phyloP scores from a whole-genome alignment of 164 flowering plant species.

The Stephania cephalantha region DNA sequence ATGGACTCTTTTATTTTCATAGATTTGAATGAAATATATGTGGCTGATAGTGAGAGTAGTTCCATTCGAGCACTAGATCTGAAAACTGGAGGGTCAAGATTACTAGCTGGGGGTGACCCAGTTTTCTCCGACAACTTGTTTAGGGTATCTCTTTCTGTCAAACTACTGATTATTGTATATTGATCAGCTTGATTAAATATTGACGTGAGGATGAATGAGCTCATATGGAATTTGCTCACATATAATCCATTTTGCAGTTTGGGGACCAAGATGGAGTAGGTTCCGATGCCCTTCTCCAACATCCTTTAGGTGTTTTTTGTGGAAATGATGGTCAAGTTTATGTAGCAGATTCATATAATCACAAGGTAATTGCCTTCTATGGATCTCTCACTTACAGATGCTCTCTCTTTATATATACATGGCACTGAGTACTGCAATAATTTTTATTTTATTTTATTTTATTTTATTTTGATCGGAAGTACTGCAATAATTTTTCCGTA shows the following conservation, averaged over 20 bases:
- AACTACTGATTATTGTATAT: slow-evolving; percentile 1
- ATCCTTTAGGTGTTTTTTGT: slow-evolving; percentile 83
- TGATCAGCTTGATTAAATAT: background rate
- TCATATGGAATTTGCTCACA: background rate
- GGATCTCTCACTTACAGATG: background rate
- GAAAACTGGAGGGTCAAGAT: slow-evolving; percentile 80
- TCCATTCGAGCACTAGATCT: slow-evolving; percentile 81
- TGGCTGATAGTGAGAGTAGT: slow-evolving; percentile 99
- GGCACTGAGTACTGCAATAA: background rate
- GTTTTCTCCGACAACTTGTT: slow-evolving; percentile 80
- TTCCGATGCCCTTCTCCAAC: slow-evolving; percentile 91
- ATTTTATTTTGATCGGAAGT: no score
- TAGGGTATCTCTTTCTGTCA: slow-evolving; percentile 36
- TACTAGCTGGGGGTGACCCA: slow-evolving; percentile 91
- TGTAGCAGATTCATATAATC: slow-evolving; percentile 87
- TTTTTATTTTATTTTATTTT: no score
- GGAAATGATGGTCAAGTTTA: slow-evolving; percentile 65
- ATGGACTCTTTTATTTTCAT: slow-evolving; percentile 2
- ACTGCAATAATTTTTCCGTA: no score
- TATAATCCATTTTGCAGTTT: slow-evolving; percentile 43
- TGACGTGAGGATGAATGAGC: background rate
- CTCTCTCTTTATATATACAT: background rate
- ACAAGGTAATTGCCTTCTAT: slow-evolving; percentile 51
- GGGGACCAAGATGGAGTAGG: slow-evolving; percentile 94
- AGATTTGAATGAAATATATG: slow-evolving; percentile 61